Percentiles rank a stretch among this genome's conserved stretches.
phyloP scores from a whole-genome alignment of 1,284 basidiomycete genomes.

The Apiotrichum mycotoxinovorans region DNA sequence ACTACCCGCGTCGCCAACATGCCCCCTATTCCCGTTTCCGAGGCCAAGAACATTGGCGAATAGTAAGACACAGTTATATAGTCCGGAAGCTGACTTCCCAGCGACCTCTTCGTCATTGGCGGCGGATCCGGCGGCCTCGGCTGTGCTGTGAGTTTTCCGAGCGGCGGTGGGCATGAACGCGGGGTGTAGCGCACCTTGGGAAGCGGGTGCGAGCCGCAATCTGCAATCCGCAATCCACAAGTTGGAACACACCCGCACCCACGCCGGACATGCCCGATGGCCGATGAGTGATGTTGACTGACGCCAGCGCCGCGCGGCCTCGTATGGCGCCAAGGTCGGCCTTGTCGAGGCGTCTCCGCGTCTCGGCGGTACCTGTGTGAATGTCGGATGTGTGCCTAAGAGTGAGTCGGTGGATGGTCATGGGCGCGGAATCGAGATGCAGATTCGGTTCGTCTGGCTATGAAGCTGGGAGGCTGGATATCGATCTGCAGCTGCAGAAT shows the following conservation, averaged over 20 bases:
- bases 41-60: conserved; percentile 40
- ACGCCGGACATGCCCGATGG: neutral
- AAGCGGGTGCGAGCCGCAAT: too few relatives aligned
- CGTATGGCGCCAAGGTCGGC: conserved; percentile 93
- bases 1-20: conserved; percentile 29
- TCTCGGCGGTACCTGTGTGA: conserved; percentile 95
- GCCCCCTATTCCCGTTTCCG: conserved; percentile 44
- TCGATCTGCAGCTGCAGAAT: too few relatives aligned
- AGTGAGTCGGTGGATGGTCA: conserved; percentile 12
- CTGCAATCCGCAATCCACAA: too few relatives aligned
- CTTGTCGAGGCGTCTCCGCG: conserved; percentile 73
- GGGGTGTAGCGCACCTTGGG: neutral
- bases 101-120: conserved; percentile 48
- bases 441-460: too few relatives aligned
- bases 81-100: conserved; percentile 1
- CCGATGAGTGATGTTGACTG: neutral
- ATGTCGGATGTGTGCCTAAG: conserved; percentile 51
- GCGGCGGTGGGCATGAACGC: neutral
- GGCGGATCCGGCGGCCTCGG: conserved; percentile 51
- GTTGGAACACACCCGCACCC: too few relatives aligned
- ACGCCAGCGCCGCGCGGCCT: conserved; percentile 68
- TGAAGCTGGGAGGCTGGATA: too few relatives aligned
- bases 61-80: conserved; percentile 28
- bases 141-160: conserved; percentile 38
- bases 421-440: too few relatives aligned